phyloP scores from a whole-genome alignment of 1,284 basidiomycete genomes.

The Ceratobasidium sp. region DNA sequence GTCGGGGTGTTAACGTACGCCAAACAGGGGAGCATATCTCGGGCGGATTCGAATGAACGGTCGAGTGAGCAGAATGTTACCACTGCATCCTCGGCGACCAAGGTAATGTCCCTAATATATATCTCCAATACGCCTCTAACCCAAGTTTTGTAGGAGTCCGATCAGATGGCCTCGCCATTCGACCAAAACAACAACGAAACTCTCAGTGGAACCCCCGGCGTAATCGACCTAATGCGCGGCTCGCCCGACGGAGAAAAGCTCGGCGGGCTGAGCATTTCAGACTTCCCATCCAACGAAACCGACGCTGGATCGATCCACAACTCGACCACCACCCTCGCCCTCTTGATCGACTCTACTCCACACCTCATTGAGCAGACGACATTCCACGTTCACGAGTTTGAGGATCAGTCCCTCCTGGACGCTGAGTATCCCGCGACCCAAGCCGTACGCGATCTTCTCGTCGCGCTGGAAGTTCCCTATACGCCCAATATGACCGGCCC shows the following conservation, averaged over 20 bases:
- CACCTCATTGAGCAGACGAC: constrained; percentile 13
- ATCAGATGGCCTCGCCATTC: background rate
- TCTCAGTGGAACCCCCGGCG: background rate
- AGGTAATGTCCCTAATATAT: too few relatives aligned
- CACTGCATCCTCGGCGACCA: background rate
- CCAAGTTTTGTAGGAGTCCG: background rate
- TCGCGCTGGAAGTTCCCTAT: constrained; percentile 6
- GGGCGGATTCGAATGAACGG: too few relatives aligned
- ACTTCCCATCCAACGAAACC: background rate
- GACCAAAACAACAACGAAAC: background rate
- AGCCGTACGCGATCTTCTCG: constrained; percentile 3
- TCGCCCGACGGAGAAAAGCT: background rate
- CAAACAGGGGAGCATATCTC: too few relatives aligned
- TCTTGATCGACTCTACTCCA: constrained; percentile 10
- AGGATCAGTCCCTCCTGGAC: background rate
- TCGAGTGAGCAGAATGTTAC: too few relatives aligned
- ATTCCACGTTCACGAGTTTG: constrained; percentile 1
- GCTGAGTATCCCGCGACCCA: background rate
- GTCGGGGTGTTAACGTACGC: too few relatives aligned
- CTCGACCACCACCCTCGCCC: background rate
- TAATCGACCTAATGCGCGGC: constrained; percentile 4
- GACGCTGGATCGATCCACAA: background rate
- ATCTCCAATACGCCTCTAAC: too few relatives aligned
- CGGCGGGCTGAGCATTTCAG: constrained; percentile 4
- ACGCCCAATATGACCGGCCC: background rate